Percentiles rank a stretch among this genome's conserved stretches.
These are phyloP conservation scores for Saccharomycopsis schoenii DNA, from an alignment of 805 yeast genomes.

Conservation along the genomic window DNA sequence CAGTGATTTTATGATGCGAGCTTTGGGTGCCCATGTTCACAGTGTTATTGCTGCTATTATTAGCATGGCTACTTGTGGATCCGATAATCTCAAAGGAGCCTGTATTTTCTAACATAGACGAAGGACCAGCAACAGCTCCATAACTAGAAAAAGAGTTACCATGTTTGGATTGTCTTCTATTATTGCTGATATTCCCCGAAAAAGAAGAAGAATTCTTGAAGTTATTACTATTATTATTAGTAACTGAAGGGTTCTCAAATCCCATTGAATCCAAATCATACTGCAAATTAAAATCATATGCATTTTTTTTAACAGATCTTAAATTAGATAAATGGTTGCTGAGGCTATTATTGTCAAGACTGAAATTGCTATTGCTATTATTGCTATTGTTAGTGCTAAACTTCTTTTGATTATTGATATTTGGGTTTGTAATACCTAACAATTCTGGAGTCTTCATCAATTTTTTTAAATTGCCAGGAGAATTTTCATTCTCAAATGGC, in stretches of 20 bases:
- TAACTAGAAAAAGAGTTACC: not conserved
- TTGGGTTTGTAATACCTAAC: not conserved
- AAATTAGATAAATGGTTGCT: not conserved
- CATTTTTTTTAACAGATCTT: conserved; percentile 8
- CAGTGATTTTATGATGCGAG: not conserved
- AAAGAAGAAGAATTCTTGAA: not conserved
- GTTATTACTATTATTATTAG: not conserved
- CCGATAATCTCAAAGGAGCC: not conserved
- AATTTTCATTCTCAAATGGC: not conserved
- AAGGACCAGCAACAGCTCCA: not conserved
- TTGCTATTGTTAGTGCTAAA: not conserved
- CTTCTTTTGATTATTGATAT: not conserved
- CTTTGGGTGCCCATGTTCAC: not conserved
- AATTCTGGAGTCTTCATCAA: conserved; percentile 5
- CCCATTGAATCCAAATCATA: conserved; percentile 40
- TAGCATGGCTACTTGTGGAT: not conserved
- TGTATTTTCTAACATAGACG: not conserved
- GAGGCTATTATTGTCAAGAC: not conserved
- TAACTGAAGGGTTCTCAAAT: conserved; percentile 32
- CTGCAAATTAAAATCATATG: conserved; percentile 22
- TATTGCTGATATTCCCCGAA: not conserved
- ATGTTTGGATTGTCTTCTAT: not conserved
- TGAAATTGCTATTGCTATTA: not conserved
- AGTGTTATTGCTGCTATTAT: not conserved
- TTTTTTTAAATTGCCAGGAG: conserved; percentile 3